Evolutionary conservation across 768 basidiomycete species (phyloP), one percentile per base, ranked within the genome.

Genomic region (Psilocybe azurescens): DNA sequence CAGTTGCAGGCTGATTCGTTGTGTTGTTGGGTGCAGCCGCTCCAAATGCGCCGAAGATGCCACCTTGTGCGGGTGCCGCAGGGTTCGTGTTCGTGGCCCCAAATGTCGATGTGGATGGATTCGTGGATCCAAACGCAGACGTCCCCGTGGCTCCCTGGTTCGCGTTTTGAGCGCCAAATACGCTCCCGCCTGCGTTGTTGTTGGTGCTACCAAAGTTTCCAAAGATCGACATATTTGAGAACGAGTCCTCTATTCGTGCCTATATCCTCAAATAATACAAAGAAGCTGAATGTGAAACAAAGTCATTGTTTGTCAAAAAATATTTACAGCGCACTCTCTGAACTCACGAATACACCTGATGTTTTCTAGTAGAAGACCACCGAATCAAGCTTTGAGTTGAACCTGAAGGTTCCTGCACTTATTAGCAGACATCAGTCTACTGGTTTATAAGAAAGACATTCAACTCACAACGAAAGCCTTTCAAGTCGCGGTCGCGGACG

Each of bases 151-250:
- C 49, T 61, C 64, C 59, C 49, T 65, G 62, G 53, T 61, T 60
- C 16, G 58, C 59, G 14, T 59, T 62, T 33, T 62, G 63, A 8
- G 46, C 36, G 5, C 69, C 70, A 63, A 73, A 74, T 39, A 73
- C 49, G 38, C 61, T 61, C 20, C 67, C 65, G 11, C 69, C 69
- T 33, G 61, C 60, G 52, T 59, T 69, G 61, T 60, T 62, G 53
- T 67, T 69, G 24, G 57, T 32, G 56, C 51, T 30, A 39, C 66
- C 70, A 59, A 67, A 63, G 41, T 63, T 67, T 32, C 70, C 68
- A 50, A 73, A 73, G 36, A 68, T 53, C 33, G 72, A 73, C 74
- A 75, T 74, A 16, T 44, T n/a, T 16, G 14, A n/a, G 5, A n/a
- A n/a, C 5, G 41, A n/a, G 4, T 44, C 41, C 41, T 11, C 2